Conservation (phyloP, 2,329 filamentous ascomycete species). For the Claviceps quebecensis region DNA sequence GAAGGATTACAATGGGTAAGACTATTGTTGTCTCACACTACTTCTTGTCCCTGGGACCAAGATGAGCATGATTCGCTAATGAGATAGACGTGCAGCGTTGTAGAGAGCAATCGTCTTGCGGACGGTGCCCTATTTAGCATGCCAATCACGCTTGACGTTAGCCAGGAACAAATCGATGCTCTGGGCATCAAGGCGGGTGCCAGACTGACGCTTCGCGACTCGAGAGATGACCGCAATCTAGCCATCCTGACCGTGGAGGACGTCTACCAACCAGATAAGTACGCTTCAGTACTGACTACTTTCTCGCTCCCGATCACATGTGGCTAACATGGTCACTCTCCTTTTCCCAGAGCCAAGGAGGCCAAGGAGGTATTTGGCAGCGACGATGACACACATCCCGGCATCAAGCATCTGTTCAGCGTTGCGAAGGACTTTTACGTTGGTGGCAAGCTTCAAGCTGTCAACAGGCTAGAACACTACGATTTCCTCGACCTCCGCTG, state of each 20-base stretch:
- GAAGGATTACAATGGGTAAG: conserved; percentile 88
- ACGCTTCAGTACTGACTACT: conserved; percentile 20
- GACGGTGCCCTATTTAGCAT: conserved; percentile 91
- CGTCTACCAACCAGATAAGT: conserved; percentile 93
- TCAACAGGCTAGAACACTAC: conserved; percentile 94
- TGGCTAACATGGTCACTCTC: neutral
- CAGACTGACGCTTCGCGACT: conserved; percentile 80
- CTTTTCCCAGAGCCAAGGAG: conserved; percentile 54
- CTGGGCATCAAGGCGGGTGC: conserved; percentile 64
- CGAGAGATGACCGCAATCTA: conserved; percentile 89
- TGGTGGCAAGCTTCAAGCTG: conserved; percentile 88
- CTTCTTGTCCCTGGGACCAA: neutral
- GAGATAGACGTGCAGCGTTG: conserved; percentile 47
- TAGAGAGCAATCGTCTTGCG: conserved; percentile 72
- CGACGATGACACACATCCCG: conserved; percentile 78
- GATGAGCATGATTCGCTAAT: neutral
- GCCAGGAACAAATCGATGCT: conserved; percentile 58
- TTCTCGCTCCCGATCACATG: neutral
- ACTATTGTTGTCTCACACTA: conserved; percentile 11
- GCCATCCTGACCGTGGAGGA: conserved; percentile 94
- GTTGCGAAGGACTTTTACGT: conserved; percentile 80
- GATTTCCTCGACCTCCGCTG: conserved; percentile 95
- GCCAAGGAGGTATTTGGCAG: conserved; percentile 90
- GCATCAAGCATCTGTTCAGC: conserved; percentile 76
- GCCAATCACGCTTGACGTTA: conserved; percentile 86